Evolutionary conservation across 2,329 filamentous ascomycete genomes (phyloP), one percentile per base, ranked within the genome.

Genomic region (Hymenoscyphus fructigenus): DNA sequence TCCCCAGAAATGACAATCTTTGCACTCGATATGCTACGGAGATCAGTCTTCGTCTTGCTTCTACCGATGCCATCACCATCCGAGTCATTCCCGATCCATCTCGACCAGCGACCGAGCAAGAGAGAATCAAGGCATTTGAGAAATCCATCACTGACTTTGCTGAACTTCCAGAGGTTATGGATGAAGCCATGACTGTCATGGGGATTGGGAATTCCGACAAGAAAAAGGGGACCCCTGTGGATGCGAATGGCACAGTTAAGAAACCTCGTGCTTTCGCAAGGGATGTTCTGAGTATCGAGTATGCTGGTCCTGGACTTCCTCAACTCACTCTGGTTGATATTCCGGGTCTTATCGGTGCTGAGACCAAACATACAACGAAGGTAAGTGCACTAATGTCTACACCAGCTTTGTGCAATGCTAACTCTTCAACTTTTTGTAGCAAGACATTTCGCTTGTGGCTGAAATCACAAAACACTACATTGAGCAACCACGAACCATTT

Each of bases 21-120:
- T 89, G 86, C 69, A 89, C 87, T 0, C 79, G 86, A 20, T 88
- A 80, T 69, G 79, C 80, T 0, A 83, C 80, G 0, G 77, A 82
- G 64, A 82, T 84, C 56, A 79, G 76, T n/a, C 78, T 79, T 5
- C 72, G 74, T 10, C 67, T 68, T 14, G 72, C 62, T 5, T 29
- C 58, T 5, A 56, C n/a, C 0, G 57, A 87, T 66, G 82, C 85
- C 3, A 75, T 85, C 62, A 81, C 76, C 3, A 80, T 86, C 36
- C 82, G 82, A 61, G 84, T 87, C 69, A 85, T 84, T 17, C 84
- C 85, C 5, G 83, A 85, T 75, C 81, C 80, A 69, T 76, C 75
- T 50, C 78, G 83, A 2, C 76, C 78, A 3, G 77, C 79, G 64
- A 76, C 77, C 29, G 83, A 86, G 1, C 80, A 85, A 73, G 76